Percentiles rank a stretch among this genome's conserved stretches.
Conservation (phyloP, 2,329 filamentous ascomycete species). For the Exophiala dermatitidis region DNA sequence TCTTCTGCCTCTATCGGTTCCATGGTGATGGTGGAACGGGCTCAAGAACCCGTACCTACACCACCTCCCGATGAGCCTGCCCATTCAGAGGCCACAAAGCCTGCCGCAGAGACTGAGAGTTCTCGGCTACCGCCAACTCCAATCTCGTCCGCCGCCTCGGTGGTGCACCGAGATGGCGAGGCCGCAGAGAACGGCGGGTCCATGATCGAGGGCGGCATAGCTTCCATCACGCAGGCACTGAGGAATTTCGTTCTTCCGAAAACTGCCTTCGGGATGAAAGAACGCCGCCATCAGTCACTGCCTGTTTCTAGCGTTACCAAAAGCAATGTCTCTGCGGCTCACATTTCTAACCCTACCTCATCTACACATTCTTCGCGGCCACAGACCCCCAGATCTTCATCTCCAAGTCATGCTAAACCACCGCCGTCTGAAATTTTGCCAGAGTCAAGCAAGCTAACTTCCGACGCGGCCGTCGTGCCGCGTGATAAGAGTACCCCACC, state of each 20-base stretch:
- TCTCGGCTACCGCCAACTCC: constrained; percentile 40
- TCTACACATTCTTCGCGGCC: constrained; percentile 44
- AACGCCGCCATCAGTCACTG: constrained; percentile 42
- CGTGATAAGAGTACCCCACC: constrained; percentile 81
- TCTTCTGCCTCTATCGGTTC: constrained; percentile 35
- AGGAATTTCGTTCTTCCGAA: constrained; percentile 40
- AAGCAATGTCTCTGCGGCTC: constrained; percentile 57
- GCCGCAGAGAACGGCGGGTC: constrained; percentile 36
- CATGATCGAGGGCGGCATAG: constrained; percentile 34
- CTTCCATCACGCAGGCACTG: constrained; percentile 39
- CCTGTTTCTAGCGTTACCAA: constrained; percentile 60
- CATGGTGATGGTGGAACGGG: constrained; percentile 38
- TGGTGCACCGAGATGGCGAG: constrained; percentile 40
- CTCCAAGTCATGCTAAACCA: constrained; percentile 38
- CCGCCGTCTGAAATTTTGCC: constrained; percentile 38
- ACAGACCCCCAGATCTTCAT: constrained; percentile 47
- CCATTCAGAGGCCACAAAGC: constrained; percentile 26
- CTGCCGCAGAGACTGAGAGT: constrained; percentile 30
- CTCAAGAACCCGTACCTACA: constrained; percentile 30
- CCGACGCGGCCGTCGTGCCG: constrained; percentile 54
- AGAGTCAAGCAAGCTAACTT: constrained; percentile 66
- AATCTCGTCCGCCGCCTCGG: constrained; percentile 38
- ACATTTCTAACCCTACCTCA: constrained; percentile 62
- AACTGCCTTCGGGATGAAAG: constrained; percentile 31
- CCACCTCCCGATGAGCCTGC: constrained; percentile 26